A percentile compares a stretch with the other conserved stretches of the same genome.
phyloP scores from a whole-genome alignment of 345 rosid species.

The Aquilaria sinensis region DNA sequence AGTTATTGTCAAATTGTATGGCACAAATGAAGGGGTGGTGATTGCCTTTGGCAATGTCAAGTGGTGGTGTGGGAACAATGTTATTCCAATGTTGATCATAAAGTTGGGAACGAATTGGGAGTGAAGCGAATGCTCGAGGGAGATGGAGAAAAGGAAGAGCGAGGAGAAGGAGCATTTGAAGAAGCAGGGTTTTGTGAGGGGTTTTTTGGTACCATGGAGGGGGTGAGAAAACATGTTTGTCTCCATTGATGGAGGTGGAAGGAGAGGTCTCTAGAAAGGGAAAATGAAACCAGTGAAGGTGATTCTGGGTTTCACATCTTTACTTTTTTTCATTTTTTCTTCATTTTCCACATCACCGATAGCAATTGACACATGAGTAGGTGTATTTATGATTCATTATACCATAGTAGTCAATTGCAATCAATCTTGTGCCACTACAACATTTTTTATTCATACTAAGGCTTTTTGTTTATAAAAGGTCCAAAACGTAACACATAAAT shows the following conservation, averaged over 20 bases:
- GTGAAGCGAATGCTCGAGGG: slow-evolving; percentile 14
- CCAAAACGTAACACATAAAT: no score
- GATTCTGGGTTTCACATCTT: no score
- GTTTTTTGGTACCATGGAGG: neutral
- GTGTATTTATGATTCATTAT: no score
- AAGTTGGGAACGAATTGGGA: slow-evolving; percentile 14
- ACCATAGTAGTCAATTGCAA: no score
- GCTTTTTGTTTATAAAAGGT: no score
- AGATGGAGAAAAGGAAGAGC: slow-evolving; percentile 19
- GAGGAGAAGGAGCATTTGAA: slow-evolving; percentile 9
- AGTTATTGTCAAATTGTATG: slow-evolving; percentile 34
- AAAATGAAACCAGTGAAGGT: neutral
- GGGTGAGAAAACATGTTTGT: slow-evolving; percentile 4
- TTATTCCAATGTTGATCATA: slow-evolving; percentile 37
- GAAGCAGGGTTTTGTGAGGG: slow-evolving; percentile 16
- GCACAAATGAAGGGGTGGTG: slow-evolving; percentile 9
- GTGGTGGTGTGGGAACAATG: slow-evolving; percentile 38
- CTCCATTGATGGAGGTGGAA: slow-evolving; percentile 27
- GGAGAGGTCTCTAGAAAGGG: neutral
- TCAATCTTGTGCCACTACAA: no score
- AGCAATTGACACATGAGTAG: no score
- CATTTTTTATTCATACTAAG: no score
- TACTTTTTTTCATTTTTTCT: no score
- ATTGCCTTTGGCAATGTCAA: slow-evolving; percentile 13
- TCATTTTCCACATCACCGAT: no score